Base-by-base conservation (phyloP, 2,329 filamentous ascomycete genomes). In the Penicillium psychrosexuale region DNA sequence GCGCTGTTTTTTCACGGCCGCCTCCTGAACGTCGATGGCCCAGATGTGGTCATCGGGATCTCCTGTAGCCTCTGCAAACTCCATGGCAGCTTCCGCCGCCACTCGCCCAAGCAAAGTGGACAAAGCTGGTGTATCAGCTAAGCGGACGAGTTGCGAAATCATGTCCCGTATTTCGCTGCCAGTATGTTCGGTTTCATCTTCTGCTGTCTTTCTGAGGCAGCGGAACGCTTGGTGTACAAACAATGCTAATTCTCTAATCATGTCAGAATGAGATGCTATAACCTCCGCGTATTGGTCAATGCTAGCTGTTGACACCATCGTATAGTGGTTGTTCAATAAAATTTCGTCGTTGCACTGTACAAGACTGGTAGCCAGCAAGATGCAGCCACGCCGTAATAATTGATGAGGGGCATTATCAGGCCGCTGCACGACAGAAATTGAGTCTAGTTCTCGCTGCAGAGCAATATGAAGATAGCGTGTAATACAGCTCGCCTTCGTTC, bases 81-180 rank as follows among this genome's bases (percentile, higher is more conserved):
- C 63, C 69, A 77, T 73, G 4, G 74, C 74, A 12, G 70, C 65
- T 49, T 76, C 73, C 12, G 73, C 67, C 2, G 71, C 69, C 5
- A 75, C 62, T 46, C 69, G 72, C 5, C 68, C 63, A 12, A 76
- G 61, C 5, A 75, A 60, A 8, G 60, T 50, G 15, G 65, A 66
- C 24, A 73, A 53, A 9, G 62, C 64, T 8, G 61, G 51, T 4
- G 53, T 50, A 12, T 57, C 62, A 36, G 53, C 57, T 42, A 68
- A 44, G n/a, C 55, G 54, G 43, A 61, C 58, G 8, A 69, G 62
- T 36, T 56, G 60, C 8, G 64, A 69, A 37, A 70, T 52, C 47
- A 67, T 68, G 19, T 43, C 49, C 13, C 67, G 68, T 27, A 70
- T 59, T 27, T 69, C 64, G 12, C 51, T 56, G 13, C 71, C 60